phyloP scores from a whole-genome alignment of 2,329 filamentous ascomycete genomes.

The Monilinia aucupariae region DNA sequence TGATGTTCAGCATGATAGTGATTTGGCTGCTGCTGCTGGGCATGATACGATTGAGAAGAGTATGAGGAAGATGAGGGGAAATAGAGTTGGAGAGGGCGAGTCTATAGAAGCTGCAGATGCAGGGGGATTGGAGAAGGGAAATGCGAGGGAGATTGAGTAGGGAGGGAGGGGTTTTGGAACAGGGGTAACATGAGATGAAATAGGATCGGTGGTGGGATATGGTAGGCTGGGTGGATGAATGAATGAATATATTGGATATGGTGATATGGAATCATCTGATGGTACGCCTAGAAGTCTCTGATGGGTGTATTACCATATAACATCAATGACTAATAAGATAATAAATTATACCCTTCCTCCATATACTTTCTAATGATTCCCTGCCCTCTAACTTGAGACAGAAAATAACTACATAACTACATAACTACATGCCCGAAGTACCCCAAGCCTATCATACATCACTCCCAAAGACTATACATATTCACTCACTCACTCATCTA shows the following conservation, averaged over 20 bases:
- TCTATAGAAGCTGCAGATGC: background rate
- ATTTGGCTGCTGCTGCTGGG: slow-evolving; percentile 12
- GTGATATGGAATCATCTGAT: background rate
- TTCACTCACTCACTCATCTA: no score
- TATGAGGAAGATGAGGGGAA: slow-evolving; percentile 21
- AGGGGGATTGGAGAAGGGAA: background rate
- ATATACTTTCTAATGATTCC: background rate
- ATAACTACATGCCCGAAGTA: no score
- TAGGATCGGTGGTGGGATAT: background rate
- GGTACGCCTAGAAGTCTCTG: background rate
- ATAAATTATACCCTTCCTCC: background rate
- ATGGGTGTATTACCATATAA: background rate
- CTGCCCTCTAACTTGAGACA: background rate
- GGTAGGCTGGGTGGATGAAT: background rate
- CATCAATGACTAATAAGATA: background rate
- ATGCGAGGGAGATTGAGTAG: background rate
- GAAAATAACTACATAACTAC: no score
- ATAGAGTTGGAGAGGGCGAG: background rate
- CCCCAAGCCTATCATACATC: no score
- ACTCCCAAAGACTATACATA: no score
- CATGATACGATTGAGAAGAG: slow-evolving; percentile 22
- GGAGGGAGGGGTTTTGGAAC: no score
- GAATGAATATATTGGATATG: background rate
- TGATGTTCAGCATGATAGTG: slow-evolving; percentile 17
- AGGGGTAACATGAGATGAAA: background rate